Evolutionary conservation across 768 basidiomycete genomes (phyloP).

Genomic region (Boletus rubropictus): DNA sequence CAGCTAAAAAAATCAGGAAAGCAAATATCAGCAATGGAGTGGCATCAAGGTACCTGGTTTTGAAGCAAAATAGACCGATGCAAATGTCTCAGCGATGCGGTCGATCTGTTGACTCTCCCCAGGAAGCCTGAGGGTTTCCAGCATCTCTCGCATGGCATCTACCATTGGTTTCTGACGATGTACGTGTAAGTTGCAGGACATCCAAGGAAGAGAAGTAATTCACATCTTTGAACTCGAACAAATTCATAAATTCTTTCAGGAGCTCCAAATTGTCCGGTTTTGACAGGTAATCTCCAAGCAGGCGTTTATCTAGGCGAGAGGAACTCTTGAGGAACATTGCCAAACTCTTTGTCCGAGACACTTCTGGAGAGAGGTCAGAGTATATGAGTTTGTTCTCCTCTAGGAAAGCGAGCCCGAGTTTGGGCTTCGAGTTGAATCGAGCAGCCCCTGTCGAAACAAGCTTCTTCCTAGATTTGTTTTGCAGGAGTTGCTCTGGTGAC

Average conservation of each 20-base stretch:
- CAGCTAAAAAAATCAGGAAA: constrained; percentile 42
- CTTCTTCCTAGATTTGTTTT: constrained; percentile 80
- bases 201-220: constrained; percentile 21
- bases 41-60: constrained; percentile 51
- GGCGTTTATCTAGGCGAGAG: constrained; percentile 82
- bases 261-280: constrained; percentile 81
- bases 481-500: constrained; percentile 50
- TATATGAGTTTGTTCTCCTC: constrained; percentile 92
- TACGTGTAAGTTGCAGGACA: constrained; percentile 1
- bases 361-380: constrained; percentile 49
- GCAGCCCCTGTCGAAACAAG: constrained; percentile 76
- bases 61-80: constrained; percentile 82
- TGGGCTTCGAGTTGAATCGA: constrained; percentile 91
- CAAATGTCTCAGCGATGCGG: constrained; percentile 92
- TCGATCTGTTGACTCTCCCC: constrained; percentile 93
- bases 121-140: constrained; percentile 90
- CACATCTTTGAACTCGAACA: constrained; percentile 89
- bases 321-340: constrained; percentile 84
- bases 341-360: constrained; percentile 60
- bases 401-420: constrained; percentile 81
- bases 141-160: constrained; percentile 91
- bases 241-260: constrained; percentile 76
- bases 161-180: constrained; percentile 78
- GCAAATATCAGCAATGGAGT: neutral
- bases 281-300: constrained; percentile 90